phyloP scores from a whole-genome alignment of 2,329 filamentous ascomycete genomes.

The Xylariaceae sp. region DNA sequence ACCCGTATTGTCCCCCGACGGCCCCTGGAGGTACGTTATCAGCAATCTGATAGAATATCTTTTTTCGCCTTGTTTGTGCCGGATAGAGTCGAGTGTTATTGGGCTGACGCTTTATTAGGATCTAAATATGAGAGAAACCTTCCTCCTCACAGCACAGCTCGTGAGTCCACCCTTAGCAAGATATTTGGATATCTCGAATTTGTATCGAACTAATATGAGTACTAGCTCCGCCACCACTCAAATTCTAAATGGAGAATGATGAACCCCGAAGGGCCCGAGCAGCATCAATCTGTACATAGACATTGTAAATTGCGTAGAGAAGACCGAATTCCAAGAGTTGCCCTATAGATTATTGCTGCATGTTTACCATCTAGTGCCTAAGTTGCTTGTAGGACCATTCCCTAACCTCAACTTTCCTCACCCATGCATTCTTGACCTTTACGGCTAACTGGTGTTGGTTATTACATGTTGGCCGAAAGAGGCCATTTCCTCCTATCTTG shows the following conservation, averaged over 20 bases:
- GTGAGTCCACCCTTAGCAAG: conserved; percentile 60
- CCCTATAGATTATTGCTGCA: not conserved
- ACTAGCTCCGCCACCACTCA: conserved; percentile 57
- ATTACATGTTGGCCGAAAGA: too few relatives aligned
- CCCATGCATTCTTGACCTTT: not conserved
- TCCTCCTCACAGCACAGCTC: conserved; percentile 76
- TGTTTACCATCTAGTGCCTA: not conserved
- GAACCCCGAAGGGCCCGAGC: conserved; percentile 4
- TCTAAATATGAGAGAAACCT: conserved; percentile 97
- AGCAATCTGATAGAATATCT: not conserved
- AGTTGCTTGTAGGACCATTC: not conserved
- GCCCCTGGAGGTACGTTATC: conserved; percentile 81
- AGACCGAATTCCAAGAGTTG: conserved; percentile 8
- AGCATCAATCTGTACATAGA: conserved; percentile 44
- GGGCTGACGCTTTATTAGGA: conserved; percentile 56
- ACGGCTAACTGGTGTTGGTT: too few relatives aligned
- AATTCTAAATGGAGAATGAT: conserved; percentile 44
- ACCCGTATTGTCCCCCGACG: conserved; percentile 87
- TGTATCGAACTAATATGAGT: conserved; percentile 27
- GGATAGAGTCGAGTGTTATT: not conserved
- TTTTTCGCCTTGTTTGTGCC: not conserved
- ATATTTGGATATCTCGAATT: not conserved
- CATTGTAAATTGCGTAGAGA: conserved; percentile 35
- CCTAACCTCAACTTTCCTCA: too few relatives aligned
- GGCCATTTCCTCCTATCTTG: too few relatives aligned